Percentiles rank a stretch among this genome's conserved stretches.
Evolutionary conservation across 2,329 filamentous ascomycete species (phyloP).

Genomic region (Hypoxylon rubiginosum): DNA sequence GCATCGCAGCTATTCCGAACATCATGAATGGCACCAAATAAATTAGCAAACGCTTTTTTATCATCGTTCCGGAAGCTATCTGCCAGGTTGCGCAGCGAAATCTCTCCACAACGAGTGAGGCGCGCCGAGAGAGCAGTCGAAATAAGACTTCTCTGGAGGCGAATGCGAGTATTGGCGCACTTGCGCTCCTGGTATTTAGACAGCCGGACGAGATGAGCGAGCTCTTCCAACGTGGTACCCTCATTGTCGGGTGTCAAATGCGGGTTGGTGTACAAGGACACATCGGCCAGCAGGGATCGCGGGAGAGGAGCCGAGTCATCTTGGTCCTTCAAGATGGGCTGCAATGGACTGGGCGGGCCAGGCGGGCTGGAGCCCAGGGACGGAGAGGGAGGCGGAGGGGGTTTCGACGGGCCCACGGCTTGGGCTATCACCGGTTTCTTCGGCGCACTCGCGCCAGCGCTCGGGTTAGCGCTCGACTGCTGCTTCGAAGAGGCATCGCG

Average conservation of each 20-base stretch:
- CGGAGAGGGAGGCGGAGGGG: slow-evolving; percentile 35
- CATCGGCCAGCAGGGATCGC: slow-evolving; percentile 73
- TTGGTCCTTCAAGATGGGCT: slow-evolving; percentile 55
- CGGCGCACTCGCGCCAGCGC: slow-evolving; percentile 55
- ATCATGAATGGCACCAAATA: slow-evolving; percentile 84
- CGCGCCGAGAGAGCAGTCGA: slow-evolving; percentile 81
- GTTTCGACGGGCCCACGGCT: slow-evolving; percentile 41
- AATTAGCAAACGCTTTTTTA: slow-evolving; percentile 79
- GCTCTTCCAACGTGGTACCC: slow-evolving; percentile 79
- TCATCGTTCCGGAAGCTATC: slow-evolving; percentile 84
- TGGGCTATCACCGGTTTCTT: slow-evolving; percentile 67
- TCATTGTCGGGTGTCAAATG: slow-evolving; percentile 72
- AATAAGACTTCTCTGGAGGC: slow-evolving; percentile 80
- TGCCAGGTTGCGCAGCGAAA: slow-evolving; percentile 80
- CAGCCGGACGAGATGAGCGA: slow-evolving; percentile 81
- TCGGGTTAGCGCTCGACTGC: slow-evolving; percentile 55
- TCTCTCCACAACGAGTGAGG: slow-evolving; percentile 79
- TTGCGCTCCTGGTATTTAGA: slow-evolving; percentile 87
- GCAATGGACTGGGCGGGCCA: slow-evolving; percentile 51
- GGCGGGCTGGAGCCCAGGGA: slow-evolving; percentile 38
- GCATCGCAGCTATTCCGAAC: slow-evolving; percentile 83
- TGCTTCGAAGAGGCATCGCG: slow-evolving; percentile 52
- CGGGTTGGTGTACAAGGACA: slow-evolving; percentile 75
- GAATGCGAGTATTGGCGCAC: slow-evolving; percentile 78
- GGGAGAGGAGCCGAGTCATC: slow-evolving; percentile 60